Base-by-base conservation (phyloP, 1,284 basidiomycete genomes). In the Puccinia horiana region DNA sequence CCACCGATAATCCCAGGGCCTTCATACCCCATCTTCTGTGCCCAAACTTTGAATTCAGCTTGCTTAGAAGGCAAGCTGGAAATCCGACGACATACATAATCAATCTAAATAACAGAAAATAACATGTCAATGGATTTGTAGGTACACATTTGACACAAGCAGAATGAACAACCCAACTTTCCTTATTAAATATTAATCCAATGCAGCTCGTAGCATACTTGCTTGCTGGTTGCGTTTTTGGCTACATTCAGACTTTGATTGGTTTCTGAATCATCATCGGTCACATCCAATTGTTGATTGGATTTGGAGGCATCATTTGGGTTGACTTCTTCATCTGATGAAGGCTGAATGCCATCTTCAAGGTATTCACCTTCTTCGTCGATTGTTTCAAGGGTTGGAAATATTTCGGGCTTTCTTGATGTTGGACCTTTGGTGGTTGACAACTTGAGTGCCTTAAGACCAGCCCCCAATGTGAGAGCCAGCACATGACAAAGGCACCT, bases 31-130 rank as follows among this genome's bases (percentile, higher is more conserved):
- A 67, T 23, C n/a, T 44, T 67, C 18, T 67, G 2, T 29, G 63
- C 63, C 40, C 35, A 37, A 44, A 67, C 35, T 40, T 67, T 67
- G 63, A 67, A 67, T 29, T 67, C 63, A 67, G 63, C 20, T 67
- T 44, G 63, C 37, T 44, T 67, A 18, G 63, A 29, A 23, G 63
- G 35, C 8, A 35, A 40, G 63, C 35, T 44, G 2, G 14, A 14
- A 18, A 67, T 44, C 9, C 63, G 18, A n/a, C 63, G 35, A 26
- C 63, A 67, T 1, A 67, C 40, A 44, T 67, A 67, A 16, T 67
- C 63, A 42, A 67, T 44, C 63, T 67, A 23, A 5, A 40, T 29
- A 35, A 29, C 9, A 54, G 23, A 58, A n/a, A 58, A 16, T n/a
- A 26, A 16, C 4, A 32, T 16, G 23, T 58, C 20, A 58, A 9